phyloP scores from a whole-genome alignment of 208 protist genomes.

The Angomonas deanei region DNA sequence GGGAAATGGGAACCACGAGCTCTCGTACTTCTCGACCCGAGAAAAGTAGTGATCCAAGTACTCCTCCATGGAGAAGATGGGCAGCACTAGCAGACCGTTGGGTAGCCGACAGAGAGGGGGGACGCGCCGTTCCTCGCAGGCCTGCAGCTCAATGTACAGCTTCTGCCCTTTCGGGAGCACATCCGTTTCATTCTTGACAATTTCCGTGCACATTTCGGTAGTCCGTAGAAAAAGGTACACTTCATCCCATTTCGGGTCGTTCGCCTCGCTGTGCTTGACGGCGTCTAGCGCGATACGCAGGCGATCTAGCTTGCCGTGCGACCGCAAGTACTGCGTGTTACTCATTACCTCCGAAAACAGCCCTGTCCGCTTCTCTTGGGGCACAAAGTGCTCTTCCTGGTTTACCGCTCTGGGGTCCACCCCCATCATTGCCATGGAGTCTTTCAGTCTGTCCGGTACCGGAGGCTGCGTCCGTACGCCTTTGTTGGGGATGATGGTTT shows the following conservation, averaged over 20 bases:
- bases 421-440: slow-evolving; percentile 63
- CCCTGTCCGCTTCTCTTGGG: slow-evolving; percentile 60
- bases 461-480: slow-evolving; percentile 64
- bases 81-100: slow-evolving; percentile 80
- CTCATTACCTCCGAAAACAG: slow-evolving; percentile 63
- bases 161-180: slow-evolving; percentile 75
- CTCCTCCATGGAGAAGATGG: slow-evolving; percentile 86
- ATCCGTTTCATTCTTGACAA: slow-evolving; percentile 43
- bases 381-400: slow-evolving; percentile 63
- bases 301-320: slow-evolving; percentile 70
- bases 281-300: slow-evolving; percentile 59
- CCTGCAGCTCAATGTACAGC: slow-evolving; percentile 81
- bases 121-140: slow-evolving; percentile 74
- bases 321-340: slow-evolving; percentile 52
- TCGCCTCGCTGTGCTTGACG: slow-evolving; percentile 47
- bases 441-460: slow-evolving; percentile 80
- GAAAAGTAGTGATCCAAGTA: slow-evolving; percentile 81
- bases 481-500: slow-evolving; percentile 61
- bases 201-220: slow-evolving; percentile 80
- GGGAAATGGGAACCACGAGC: slow-evolving; percentile 83
- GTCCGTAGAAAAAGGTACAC: slow-evolving; percentile 86
- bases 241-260: slow-evolving; percentile 63
- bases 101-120: slow-evolving; percentile 64
- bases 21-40: slow-evolving; percentile 61
- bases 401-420: slow-evolving; percentile 30